Evolutionary conservation across 2,329 filamentous ascomycete genomes (phyloP), one percentile per base, ranked within the genome.

Genomic region (Phaeosphaeriaceae sp.): DNA sequence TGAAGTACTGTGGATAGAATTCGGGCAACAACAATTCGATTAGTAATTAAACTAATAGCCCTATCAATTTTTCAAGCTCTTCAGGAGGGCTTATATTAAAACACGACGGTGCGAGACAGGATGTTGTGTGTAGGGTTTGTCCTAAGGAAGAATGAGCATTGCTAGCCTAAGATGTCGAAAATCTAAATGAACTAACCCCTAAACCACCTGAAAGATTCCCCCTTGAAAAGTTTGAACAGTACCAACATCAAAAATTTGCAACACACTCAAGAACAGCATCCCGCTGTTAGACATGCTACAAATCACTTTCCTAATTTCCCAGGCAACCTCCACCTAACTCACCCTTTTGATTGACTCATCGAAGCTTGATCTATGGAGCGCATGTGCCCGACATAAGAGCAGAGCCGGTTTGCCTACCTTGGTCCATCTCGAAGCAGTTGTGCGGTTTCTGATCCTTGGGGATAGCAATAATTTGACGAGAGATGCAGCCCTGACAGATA

Each of bases 361-460:
- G 32, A 12, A 12, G n/a, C 34, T 4, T 8, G 13, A 36, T 15
- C 15, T 36, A 36, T 7, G 34, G 7, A 34, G 40, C 16, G 26
- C 39, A 42, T 26, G 33, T 35, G 11, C 40, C 46, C 13, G 33
- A 38, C 5, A 37, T 39, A 33, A 35, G n/a, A 12, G 20, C 23
- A 11, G 46, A 49, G 5, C 46, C 46, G n/a, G 33, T 28, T 3
- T 36, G n/a, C 46, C 39, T 49, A 9, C 34, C 26, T 7, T 21
- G 38, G 2, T 38, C 46, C 16, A 42, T 15, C 21, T 39, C 39
- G 20, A 49, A 49, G 36, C 45, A 47, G 16, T 23, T 29, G 16
- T 41, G 38, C 7, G 39, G 32, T 11, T 28, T 16, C 34, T 48
- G 46, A 15, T 44, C 33, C 2, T 21, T 17, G 11, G 46, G 40